Evolutionary conservation across 2,329 filamentous ascomycete species (phyloP), one percentile per base, ranked within the genome.

Genomic region (Lithohypha guttulata): DNA sequence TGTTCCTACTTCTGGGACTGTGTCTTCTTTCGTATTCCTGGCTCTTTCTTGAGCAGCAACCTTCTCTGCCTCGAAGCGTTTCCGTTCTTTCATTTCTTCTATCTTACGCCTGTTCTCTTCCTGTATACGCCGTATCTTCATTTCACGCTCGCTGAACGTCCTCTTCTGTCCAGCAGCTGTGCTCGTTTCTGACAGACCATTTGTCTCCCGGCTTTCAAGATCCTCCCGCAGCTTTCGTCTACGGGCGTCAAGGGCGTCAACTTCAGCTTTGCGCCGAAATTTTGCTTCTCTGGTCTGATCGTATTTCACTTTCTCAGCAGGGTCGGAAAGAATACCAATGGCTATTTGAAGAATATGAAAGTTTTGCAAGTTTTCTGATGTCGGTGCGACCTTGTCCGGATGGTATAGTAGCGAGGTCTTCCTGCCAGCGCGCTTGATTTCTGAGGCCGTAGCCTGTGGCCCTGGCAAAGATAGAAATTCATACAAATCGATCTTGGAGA

Each of bases 321-420:
- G 62, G 47, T 86, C 79, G 19, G 76, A 73, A 2, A 96, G 74
- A 2, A 95, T 75, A 60, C 93, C 85, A 56, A 84, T 77, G n/a
- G 85, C 87, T 45, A 82, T 81, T 55, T 86, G 82, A 42, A 93
- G 77, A 1, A 82, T 69, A 59, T 94, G 83, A 67, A 93, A 96
- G 54, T 82, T 83, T 41, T 79, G 78, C 31, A 84, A 71, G 50
- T 91, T 84, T 52, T 64, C 63, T 4, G 64, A 61, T 3, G 81
- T 84, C 25, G 71, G 65, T 47, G 79, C 75, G 40, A 87, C 79
- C 64, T 95, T 94, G 70, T 96, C 89, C 1, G 89, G 89, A 59
- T 96, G 89, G 66, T 87, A 85, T 55, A 84, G 85, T n/a, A 94
- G 69, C 3, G 85, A 85, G 20, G 80, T 79, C 53, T 84, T 83